Evolutionary conservation across 2,329 filamentous ascomycete genomes (phyloP).

Genomic region (Cladorrhinum sp.): DNA sequence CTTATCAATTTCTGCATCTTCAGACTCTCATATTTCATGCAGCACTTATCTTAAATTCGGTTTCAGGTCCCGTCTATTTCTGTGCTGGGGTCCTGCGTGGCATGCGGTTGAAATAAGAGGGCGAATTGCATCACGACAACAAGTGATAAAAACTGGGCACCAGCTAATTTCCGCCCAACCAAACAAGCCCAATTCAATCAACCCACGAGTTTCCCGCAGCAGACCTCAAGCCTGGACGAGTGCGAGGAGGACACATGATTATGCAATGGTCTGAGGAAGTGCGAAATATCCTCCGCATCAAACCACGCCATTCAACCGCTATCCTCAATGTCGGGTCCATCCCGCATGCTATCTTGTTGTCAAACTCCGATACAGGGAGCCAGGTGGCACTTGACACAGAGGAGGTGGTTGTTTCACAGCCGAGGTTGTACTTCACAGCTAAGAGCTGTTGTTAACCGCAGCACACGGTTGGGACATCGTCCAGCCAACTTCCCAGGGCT

Average conservation of each 20-base stretch:
- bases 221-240: slow-evolving; percentile 19
- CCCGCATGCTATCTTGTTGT: slow-evolving; percentile 13
- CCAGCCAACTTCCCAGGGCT: background rate
- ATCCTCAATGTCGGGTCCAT: slow-evolving; percentile 8
- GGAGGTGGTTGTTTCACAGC: slow-evolving; percentile 10
- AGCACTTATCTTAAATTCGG: background rate
- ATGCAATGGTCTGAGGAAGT: slow-evolving; percentile 23
- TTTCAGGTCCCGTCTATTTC: background rate
- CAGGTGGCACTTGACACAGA: slow-evolving; percentile 8
- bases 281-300: slow-evolving; percentile 13
- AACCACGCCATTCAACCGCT: slow-evolving; percentile 18
- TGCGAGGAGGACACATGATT: slow-evolving; percentile 28
- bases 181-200: slow-evolving; percentile 17
- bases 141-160: background rate
- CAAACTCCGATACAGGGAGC: background rate
- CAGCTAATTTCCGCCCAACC: slow-evolving; percentile 23
- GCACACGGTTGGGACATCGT: background rate
- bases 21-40: slow-evolving; percentile 2
- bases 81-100: background rate
- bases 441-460: slow-evolving; percentile 9
- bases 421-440: slow-evolving; percentile 7
- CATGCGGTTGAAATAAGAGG: background rate
- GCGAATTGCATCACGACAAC: slow-evolving; percentile 27
- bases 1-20: background rate
- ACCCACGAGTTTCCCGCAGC: slow-evolving; percentile 12